Evolutionary conservation across 2,329 filamentous ascomycete genomes (phyloP).

Genomic region (Aphanocladium album): DNA sequence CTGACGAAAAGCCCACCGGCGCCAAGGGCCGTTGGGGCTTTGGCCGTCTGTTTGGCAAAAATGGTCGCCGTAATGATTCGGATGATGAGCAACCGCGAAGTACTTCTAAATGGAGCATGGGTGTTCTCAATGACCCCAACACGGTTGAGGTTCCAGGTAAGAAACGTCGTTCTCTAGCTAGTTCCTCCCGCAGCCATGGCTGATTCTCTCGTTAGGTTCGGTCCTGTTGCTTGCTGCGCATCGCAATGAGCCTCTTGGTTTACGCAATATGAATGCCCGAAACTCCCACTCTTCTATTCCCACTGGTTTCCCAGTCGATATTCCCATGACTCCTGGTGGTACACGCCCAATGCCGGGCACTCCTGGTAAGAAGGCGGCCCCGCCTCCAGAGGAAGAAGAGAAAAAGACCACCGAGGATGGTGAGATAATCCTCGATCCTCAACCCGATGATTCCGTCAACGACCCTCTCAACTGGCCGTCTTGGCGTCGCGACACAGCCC

Average conservation of each 20-base stretch:
- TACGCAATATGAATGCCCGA: constrained; percentile 51
- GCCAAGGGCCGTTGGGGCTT: constrained; percentile 10
- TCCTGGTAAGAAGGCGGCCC: constrained; percentile 8
- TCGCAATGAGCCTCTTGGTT: constrained; percentile 54
- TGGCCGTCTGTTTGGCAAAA: constrained; percentile 15
- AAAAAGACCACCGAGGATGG: constrained; percentile 79
- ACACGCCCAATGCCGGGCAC: constrained; percentile 15
- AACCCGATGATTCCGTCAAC: constrained; percentile 85
- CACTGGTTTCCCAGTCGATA: constrained; percentile 36
- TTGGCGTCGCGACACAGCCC: constrained; percentile 72
- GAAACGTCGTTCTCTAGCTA: constrained; percentile 19
- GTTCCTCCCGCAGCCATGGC: background rate
- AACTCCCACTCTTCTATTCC: constrained; percentile 56
- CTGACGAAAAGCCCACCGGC: constrained; percentile 4
- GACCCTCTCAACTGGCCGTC: constrained; percentile 89
- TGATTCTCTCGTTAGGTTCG: constrained; percentile 40
- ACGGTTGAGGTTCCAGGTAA: constrained; percentile 85
- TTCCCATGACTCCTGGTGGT: constrained; percentile 25
- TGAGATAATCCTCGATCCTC: constrained; percentile 80
- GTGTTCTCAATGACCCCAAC: constrained; percentile 74
- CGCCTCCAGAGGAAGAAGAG: constrained; percentile 27
- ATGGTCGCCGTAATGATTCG: background rate
- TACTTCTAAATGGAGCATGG: constrained; percentile 55
- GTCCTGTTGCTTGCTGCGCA: constrained; percentile 51
- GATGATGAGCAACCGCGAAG: constrained; percentile 12